phyloP scores from a whole-genome alignment of 192 early-diverging fungal genomes.

The Backusella morwellensis region DNA sequence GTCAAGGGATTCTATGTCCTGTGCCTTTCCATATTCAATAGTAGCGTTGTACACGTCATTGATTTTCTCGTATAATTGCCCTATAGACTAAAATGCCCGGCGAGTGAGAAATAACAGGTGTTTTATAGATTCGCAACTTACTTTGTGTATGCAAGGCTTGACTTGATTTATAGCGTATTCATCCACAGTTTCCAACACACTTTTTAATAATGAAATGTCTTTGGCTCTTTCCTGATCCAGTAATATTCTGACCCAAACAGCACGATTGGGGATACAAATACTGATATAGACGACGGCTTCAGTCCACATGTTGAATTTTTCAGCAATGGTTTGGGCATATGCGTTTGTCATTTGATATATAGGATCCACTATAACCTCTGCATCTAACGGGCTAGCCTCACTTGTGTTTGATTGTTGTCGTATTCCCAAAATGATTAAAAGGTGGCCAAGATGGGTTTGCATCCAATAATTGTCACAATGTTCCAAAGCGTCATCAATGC shows the following conservation, averaged over 20 bases:
- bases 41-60: background rate
- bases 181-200: background rate
- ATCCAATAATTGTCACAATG: background rate
- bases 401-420: background rate
- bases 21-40: slow-evolving; percentile 3
- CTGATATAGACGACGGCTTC: slow-evolving; percentile 18
- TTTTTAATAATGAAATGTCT: background rate
- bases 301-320: slow-evolving; percentile 10
- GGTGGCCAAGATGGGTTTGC: slow-evolving; percentile 15
- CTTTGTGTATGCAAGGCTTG: background rate
- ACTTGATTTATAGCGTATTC: background rate
- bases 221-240: background rate
- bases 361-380: slow-evolving; percentile 13
- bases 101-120: background rate
- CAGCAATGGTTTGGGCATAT: slow-evolving; percentile 13
- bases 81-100: background rate
- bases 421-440: background rate
- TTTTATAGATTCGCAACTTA: background rate
- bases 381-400: background rate
- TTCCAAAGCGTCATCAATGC: background rate
- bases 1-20: background rate
- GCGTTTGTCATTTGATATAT: slow-evolving; percentile 2
- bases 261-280: slow-evolving; percentile 7
- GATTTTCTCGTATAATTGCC: background rate
- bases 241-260: slow-evolving; percentile 13